Evolutionary conservation across 805 yeast species (phyloP).

Genomic region (Saturnispora hagleri): DNA sequence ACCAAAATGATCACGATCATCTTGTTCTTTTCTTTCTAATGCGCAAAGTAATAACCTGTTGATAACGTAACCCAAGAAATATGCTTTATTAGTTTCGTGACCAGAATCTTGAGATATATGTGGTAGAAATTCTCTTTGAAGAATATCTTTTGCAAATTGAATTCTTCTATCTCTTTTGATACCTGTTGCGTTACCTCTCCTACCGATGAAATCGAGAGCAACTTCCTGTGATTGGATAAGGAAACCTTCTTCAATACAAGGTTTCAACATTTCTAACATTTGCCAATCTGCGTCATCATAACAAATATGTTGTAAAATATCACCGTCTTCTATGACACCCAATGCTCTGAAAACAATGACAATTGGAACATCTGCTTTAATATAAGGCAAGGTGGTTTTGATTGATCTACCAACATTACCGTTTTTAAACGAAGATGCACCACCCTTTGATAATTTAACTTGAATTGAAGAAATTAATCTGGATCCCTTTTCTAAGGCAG

Average conservation of each 20-base stretch:
- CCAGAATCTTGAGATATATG: constrained; percentile 98
- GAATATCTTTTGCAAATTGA: constrained; percentile 92
- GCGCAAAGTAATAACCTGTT: constrained; percentile 93
- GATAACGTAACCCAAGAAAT: constrained; percentile 95
- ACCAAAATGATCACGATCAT: constrained; percentile 99
- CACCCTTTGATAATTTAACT: constrained; percentile 62
- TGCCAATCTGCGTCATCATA: constrained; percentile 98
- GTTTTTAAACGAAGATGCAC: constrained; percentile 36
- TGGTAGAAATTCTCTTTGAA: constrained; percentile 93
- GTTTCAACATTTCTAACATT: constrained; percentile 97
- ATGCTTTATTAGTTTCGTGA: constrained; percentile 92
- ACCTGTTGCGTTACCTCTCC: constrained; percentile 96
- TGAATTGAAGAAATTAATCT: constrained; percentile 90
- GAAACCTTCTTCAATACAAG: constrained; percentile 98
- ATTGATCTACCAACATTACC: constrained; percentile 71
- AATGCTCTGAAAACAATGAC: constrained; percentile 95
- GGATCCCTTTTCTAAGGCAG: constrained; percentile 96
- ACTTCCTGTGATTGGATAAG: constrained; percentile 97
- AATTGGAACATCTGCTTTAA: constrained; percentile 93
- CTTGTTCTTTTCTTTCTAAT: constrained; percentile 93
- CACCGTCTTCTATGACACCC: constrained; percentile 99
- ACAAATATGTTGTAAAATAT: constrained; percentile 94
- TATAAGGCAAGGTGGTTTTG: constrained; percentile 92
- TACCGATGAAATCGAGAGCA: constrained; percentile 94
- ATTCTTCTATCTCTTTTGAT: constrained; percentile 96